A percentile compares a stretch with the other conserved stretches of the same genome.
Conservation (phyloP, 2,329 filamentous ascomycete genomes). For the Bipolaris zeicola region DNA sequence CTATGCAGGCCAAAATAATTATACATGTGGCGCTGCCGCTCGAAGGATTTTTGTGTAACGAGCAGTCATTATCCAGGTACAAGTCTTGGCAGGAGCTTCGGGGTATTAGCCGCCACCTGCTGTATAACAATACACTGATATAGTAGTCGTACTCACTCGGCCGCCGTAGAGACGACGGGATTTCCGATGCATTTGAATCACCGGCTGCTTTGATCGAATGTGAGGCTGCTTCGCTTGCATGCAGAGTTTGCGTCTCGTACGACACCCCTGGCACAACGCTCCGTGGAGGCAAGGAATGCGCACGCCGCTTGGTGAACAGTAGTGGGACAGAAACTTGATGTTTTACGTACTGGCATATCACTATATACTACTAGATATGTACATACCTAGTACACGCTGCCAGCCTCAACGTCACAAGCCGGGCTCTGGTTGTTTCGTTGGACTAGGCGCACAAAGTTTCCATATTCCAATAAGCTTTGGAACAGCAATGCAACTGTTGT, state of each 20-base stretch:
- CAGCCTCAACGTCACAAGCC: conserved; percentile 7
- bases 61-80: neutral
- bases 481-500: conserved; percentile 4
- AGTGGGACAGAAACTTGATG: conserved; percentile 1
- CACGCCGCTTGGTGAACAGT: conserved; percentile 2
- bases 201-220: neutral
- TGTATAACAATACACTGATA: neutral
- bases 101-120: neutral
- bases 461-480: conserved; percentile 3
- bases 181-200: conserved; percentile 9
- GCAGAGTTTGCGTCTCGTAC: conserved; percentile 5
- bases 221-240: conserved; percentile 9
- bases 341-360: neutral
- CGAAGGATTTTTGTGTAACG: neutral
- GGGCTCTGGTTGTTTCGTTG: neutral
- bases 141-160: neutral
- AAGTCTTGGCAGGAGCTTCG: conserved; percentile 2
- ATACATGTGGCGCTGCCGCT: neutral
- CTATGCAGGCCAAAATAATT: neutral
- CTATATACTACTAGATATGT: no score
- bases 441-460: conserved; percentile 2
- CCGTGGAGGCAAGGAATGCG: conserved; percentile 8
- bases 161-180: neutral
- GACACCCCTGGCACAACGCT: conserved; percentile 2
- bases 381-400: neutral